Conservation (phyloP, 2,329 filamentous ascomycete species). For the Pestalotiopsis sp. region DNA sequence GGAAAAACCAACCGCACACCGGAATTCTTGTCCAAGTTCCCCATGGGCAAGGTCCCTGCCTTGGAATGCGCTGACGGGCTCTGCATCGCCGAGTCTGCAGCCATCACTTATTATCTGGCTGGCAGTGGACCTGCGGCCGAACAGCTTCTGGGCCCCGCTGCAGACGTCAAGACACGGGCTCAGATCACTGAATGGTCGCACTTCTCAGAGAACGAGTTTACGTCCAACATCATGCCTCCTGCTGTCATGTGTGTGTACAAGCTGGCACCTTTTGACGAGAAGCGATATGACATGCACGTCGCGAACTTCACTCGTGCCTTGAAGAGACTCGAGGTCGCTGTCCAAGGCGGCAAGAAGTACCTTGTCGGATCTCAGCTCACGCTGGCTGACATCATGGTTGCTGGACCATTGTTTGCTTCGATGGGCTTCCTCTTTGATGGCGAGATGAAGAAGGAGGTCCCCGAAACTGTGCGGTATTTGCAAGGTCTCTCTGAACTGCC, state of each 20-base stretch:
- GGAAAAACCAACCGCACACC: constrained; percentile 43
- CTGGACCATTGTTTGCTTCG: constrained; percentile 25
- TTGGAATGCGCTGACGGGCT: constrained; percentile 51
- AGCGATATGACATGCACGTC: constrained; percentile 21
- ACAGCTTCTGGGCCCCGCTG: constrained; percentile 44
- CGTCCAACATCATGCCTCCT: constrained; percentile 21
- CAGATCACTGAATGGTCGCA: constrained; percentile 48
- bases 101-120: constrained; percentile 50
- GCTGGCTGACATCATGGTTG: constrained; percentile 40
- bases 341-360: constrained; percentile 37
- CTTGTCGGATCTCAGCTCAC: constrained; percentile 40
- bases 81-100: constrained; percentile 45
- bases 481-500: constrained; percentile 30
- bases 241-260: constrained; percentile 32
- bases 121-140: constrained; percentile 43
- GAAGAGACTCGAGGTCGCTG: constrained; percentile 30
- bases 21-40: constrained; percentile 53
- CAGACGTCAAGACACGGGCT: constrained; percentile 41
- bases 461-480: constrained; percentile 34
- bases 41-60: constrained; percentile 52
- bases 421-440: constrained; percentile 33
- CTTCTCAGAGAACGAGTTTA: constrained; percentile 41
- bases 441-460: constrained; percentile 36
- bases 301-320: constrained; percentile 30
- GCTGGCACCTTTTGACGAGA: constrained; percentile 28